Evolutionary conservation across 106 monocot species (phyloP).

Genomic region (Dioscorea alata): DNA sequence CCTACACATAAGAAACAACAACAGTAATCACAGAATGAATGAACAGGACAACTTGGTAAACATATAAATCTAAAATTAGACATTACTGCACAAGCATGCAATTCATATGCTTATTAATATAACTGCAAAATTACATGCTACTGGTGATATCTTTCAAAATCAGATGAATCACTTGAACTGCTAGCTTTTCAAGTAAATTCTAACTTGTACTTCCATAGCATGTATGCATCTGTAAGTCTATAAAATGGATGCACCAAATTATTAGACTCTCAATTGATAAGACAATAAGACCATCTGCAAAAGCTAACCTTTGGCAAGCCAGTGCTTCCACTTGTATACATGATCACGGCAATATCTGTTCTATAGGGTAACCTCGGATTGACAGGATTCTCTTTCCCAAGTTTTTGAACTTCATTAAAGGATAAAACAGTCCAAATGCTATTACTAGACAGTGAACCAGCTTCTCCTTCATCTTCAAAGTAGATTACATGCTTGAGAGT

Average conservation of each 20-base stretch:
- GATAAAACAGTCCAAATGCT: constrained; percentile 28
- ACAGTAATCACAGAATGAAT: background rate
- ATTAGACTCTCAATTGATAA: too few relatives aligned
- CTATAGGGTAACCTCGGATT: constrained; percentile 26
- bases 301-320: constrained; percentile 57
- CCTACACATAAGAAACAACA: constrained; percentile 20
- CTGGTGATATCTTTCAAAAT: too few relatives aligned
- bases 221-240: too few relatives aligned
- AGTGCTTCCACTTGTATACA: constrained; percentile 79
- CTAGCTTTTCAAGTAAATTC: too few relatives aligned
- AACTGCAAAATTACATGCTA: too few relatives aligned
- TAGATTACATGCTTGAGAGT: constrained; percentile 37
- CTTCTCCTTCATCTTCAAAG: constrained; percentile 35
- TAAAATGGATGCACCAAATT: too few relatives aligned
- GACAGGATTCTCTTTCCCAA: constrained; percentile 37
- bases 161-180: too few relatives aligned
- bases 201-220: too few relatives aligned
- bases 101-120: too few relatives aligned
- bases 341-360: constrained; percentile 45
- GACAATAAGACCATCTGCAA: background rate
- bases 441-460: constrained; percentile 3
- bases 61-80: too few relatives aligned
- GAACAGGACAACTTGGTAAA: background rate
- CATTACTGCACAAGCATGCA: too few relatives aligned
- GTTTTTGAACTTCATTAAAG: constrained; percentile 35